phyloP scores from a whole-genome alignment of 306 rosid species.

The Phaseolus lunatus region DNA sequence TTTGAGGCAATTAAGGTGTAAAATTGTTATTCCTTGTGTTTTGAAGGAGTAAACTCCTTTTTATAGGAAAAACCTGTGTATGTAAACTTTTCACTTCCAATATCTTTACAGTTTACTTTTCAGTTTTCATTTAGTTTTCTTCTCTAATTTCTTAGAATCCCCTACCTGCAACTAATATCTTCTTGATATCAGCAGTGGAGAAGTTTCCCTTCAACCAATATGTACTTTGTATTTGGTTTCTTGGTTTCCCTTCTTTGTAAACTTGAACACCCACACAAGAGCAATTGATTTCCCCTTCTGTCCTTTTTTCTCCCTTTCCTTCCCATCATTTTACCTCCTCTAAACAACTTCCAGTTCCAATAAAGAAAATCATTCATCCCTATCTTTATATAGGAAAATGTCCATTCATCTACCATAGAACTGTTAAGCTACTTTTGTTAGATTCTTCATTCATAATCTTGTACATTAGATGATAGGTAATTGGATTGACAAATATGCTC shows the following conservation, averaged over 20 bases:
- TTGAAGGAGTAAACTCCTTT: background rate
- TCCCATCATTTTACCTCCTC: background rate
- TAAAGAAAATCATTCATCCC: background rate
- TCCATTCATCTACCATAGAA: constrained; percentile 1
- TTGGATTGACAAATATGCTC: background rate
- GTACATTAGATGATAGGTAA: constrained; percentile 15
- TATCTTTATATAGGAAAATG: background rate
- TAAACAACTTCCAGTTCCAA: background rate
- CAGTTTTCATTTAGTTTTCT: background rate
- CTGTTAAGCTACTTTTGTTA: background rate
- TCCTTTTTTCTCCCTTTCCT: background rate
- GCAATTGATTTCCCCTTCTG: background rate
- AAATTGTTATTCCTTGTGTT: background rate
- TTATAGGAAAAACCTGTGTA: too few relatives aligned
- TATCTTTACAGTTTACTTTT: background rate
- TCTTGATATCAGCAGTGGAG: constrained; percentile 8
- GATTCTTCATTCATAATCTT: constrained; percentile 18
- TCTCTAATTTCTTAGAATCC: background rate
- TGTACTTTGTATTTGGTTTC: background rate
- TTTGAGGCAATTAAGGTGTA: background rate
- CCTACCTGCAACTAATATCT: background rate
- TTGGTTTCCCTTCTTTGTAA: background rate
- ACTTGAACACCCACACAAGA: background rate
- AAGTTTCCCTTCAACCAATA: constrained; percentile 29
- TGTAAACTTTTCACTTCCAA: too few relatives aligned